These are phyloP conservation scores for Hypoxylon sp. DNA, from an alignment of 2,329 filamentous ascomycete species.

Conservation along the genomic window DNA sequence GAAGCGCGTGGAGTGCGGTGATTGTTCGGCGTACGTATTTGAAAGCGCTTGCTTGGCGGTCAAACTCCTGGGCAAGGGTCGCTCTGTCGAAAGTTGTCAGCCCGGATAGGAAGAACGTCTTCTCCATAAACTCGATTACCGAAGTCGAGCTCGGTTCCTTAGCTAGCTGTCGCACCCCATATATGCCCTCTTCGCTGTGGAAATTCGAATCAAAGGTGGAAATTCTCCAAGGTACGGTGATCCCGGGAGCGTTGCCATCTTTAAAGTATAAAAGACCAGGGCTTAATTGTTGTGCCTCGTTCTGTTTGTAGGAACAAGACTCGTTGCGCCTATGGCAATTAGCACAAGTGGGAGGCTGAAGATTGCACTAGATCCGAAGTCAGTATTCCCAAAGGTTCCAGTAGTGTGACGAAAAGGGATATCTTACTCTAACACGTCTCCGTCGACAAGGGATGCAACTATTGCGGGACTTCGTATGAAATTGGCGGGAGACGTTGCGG, in stretches of 20 bases:
- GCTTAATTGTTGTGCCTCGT: conserved; percentile 6
- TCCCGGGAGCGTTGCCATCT: background rate
- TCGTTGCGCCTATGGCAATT: conserved; percentile 47
- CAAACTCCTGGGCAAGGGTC: conserved; percentile 19
- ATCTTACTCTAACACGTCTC: conserved; percentile 34
- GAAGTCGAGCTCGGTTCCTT: background rate
- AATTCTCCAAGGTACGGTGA: background rate
- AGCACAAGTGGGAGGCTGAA: conserved; percentile 43
- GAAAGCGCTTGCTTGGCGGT: conserved; percentile 29
- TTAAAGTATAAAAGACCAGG: background rate
- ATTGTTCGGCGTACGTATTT: conserved; percentile 42
- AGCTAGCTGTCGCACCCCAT: background rate
- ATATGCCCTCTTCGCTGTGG: background rate
- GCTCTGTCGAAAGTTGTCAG: conserved; percentile 20
- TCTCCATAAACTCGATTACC: conserved; percentile 30
- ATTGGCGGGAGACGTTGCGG: conserved; percentile 37
- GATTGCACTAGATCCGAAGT: conserved; percentile 39
- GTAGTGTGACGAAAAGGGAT: background rate
- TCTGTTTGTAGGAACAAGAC: conserved; percentile 39
- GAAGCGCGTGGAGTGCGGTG: conserved; percentile 41
- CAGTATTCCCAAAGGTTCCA: background rate
- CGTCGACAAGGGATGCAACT: conserved; percentile 20
- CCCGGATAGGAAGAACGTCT: conserved; percentile 36
- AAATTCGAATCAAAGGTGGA: background rate
- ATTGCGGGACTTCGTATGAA: conserved; percentile 46